phyloP scores from a whole-genome alignment of 176 grass and related monocot species.

The Aegilops tauschii region DNA sequence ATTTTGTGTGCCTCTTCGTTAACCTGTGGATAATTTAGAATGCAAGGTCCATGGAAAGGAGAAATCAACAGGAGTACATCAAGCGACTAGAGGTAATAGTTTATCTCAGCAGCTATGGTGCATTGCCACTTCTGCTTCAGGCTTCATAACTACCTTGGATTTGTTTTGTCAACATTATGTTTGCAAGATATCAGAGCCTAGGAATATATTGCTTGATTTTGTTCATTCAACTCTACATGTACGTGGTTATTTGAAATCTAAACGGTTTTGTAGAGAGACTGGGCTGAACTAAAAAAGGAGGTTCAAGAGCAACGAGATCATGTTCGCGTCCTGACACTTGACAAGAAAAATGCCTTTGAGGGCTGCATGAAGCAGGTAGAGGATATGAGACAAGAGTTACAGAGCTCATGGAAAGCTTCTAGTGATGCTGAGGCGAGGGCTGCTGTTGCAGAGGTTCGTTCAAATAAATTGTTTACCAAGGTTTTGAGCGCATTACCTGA shows the following conservation, averaged over 20 bases:
- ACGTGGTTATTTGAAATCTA: slow-evolving; percentile 21
- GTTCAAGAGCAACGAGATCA: slow-evolving; percentile 91
- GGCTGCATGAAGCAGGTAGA: slow-evolving; percentile 73
- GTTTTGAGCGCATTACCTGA: neutral
- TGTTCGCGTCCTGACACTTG: slow-evolving; percentile 69
- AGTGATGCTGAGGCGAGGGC: slow-evolving; percentile 76
- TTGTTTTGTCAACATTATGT: neutral
- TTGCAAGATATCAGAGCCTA: neutral
- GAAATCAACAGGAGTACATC: slow-evolving; percentile 69
- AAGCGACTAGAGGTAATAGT: slow-evolving; percentile 76
- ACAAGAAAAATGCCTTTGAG: slow-evolving; percentile 70
- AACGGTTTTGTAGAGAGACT: slow-evolving; percentile 67
- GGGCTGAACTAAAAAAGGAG: slow-evolving; percentile 93
- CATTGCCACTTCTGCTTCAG: neutral
- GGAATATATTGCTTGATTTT: neutral
- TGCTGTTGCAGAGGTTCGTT: slow-evolving; percentile 78
- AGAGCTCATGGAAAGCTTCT: slow-evolving; percentile 68
- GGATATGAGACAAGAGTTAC: slow-evolving; percentile 89
- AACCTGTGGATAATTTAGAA: slow-evolving; percentile 54
- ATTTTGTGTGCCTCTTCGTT: slow-evolving; percentile 28
- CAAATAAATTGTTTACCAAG: slow-evolving; percentile 9
- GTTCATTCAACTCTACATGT: neutral
- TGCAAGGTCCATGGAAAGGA: slow-evolving; percentile 71
- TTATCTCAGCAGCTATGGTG: neutral
- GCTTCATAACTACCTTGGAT: neutral